phyloP scores from a whole-genome alignment of 2,329 filamentous ascomycete species.

The Juglanconis juglandina region DNA sequence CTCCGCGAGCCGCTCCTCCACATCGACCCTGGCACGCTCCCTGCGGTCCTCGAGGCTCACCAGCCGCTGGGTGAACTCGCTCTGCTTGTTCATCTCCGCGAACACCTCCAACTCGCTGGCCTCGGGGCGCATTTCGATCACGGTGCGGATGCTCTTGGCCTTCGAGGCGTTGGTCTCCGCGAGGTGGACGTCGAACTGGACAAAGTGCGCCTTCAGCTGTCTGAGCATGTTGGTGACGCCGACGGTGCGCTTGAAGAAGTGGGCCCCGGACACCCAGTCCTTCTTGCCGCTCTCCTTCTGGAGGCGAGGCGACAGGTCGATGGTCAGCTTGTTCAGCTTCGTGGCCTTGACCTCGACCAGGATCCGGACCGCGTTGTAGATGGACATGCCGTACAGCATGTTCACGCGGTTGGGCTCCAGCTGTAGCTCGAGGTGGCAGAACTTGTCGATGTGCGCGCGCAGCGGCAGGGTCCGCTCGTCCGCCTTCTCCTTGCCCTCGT shows the following conservation, averaged over 20 bases:
- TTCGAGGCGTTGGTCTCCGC: constrained; percentile 26
- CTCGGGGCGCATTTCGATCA: constrained; percentile 14
- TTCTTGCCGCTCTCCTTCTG: not conserved
- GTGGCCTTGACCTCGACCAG: constrained; percentile 10
- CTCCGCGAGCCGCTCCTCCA: constrained; percentile 5
- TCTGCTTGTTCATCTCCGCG: constrained; percentile 8
- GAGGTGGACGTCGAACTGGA: constrained; percentile 21
- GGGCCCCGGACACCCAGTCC: constrained; percentile 7
- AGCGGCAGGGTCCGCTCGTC: constrained; percentile 29
- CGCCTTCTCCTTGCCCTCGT: constrained; percentile 8
- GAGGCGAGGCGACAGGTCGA: constrained; percentile 35
- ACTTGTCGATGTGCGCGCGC: constrained; percentile 33
- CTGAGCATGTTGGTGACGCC: constrained; percentile 17
- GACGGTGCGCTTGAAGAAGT: not conserved
- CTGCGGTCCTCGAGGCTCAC: constrained; percentile 19
- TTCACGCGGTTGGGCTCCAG: constrained; percentile 40
- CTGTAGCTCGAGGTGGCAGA: constrained; percentile 40
- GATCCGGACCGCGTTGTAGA: constrained; percentile 13
- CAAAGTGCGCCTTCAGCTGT: constrained; percentile 19
- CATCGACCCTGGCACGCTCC: constrained; percentile 15
- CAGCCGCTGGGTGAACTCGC: constrained; percentile 1
- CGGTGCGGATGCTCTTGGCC: constrained; percentile 23
- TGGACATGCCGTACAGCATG: constrained; percentile 21
- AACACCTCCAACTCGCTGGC: not conserved
- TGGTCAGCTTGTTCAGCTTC: constrained; percentile 39